Base-by-base conservation (phyloP, 1,284 basidiomycete species). In the Ustilago xerochloae region DNA sequence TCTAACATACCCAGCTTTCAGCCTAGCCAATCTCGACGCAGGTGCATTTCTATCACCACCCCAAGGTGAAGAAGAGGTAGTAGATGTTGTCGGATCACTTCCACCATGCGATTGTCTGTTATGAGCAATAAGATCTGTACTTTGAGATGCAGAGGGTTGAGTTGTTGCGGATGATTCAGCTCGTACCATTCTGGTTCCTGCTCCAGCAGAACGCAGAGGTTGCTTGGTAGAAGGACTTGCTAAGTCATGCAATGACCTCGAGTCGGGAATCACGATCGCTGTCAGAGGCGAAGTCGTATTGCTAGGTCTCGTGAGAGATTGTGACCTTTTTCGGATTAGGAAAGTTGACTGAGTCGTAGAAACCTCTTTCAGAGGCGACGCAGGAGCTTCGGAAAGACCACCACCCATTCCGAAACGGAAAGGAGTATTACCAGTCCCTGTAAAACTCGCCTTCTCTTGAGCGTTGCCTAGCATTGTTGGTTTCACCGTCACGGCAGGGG, bases 351-450 rank as follows among this genome's bases (percentile, higher is more conserved):
- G 65, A 10, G 30, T 16, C 18, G 54, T 20, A 5, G 45, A 18
- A 0, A 16, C 51, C 12, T 57, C 65, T 36, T 6, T 50, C 16
- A 57, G 30, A 4, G 64, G 58, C 7, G 58, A 61, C 12, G 53
- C 29, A 9, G 60, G 60, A 2, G 58, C n/a, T n/a, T n/a, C n/a
- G n/a, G n/a, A n/a, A n/a, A n/a, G n/a, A n/a, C n/a, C 65, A 12
- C 80, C 77, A 16, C 79, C 80, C 15, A 76, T 63, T 10, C 81
- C 81, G 41, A 83, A 83, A 10, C 81, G 80, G 63, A 83, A 83
- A 0, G 81, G 81, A 8, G 74, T 80, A 20, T 70, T 62, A 22
- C 81, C 80, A 0, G 63, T 78, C 3, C 80, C 80, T 2, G 77
- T 66, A 36, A 81, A 81, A 33, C 75, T 76, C 2, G 68, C 66